phyloP scores from a whole-genome alignment of 148 eudicot species.

The Polygonum maritimum region DNA sequence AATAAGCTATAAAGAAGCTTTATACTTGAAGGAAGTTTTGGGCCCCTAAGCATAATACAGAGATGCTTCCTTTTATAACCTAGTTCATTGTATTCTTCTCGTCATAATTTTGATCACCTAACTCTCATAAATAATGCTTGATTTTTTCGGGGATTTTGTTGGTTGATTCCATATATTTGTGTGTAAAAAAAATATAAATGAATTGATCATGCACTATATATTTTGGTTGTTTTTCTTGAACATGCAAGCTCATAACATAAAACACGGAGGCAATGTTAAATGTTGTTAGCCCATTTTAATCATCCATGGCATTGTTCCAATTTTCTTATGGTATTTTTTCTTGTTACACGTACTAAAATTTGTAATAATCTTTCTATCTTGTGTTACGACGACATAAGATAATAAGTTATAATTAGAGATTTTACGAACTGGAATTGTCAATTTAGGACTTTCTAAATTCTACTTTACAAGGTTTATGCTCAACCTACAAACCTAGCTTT shows the following conservation, averaged over 20 bases:
- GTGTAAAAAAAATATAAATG: too few species aligned
- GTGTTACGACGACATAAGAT: too few species aligned
- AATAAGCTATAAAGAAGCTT: not conserved
- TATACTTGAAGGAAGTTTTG: not conserved
- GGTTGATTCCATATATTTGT: not conserved
- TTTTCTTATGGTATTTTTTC: not conserved
- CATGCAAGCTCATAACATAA: too few species aligned
- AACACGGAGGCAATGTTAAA: too few species aligned
- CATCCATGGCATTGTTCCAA: not conserved
- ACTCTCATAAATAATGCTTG: not conserved
- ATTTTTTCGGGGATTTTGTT: not conserved
- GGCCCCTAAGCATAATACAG: not conserved
- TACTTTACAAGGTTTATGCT: too few species aligned
- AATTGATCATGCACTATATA: not conserved
- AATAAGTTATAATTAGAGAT: too few species aligned
- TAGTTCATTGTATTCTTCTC: not conserved
- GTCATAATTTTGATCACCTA: not conserved
- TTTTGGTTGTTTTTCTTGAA: not conserved
- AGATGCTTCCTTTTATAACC: not conserved
- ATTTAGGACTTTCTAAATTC: too few species aligned
- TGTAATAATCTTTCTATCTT: too few species aligned
- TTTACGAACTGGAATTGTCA: too few species aligned
- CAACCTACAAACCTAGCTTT: not conserved
- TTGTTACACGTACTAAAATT: too few species aligned
- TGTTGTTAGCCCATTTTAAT: too few species aligned